Percentiles rank a stretch among this genome's conserved stretches.
These are phyloP conservation scores for Cercospora sp. DNA, from an alignment of 2,329 filamentous ascomycete species.

Conservation along the genomic window DNA sequence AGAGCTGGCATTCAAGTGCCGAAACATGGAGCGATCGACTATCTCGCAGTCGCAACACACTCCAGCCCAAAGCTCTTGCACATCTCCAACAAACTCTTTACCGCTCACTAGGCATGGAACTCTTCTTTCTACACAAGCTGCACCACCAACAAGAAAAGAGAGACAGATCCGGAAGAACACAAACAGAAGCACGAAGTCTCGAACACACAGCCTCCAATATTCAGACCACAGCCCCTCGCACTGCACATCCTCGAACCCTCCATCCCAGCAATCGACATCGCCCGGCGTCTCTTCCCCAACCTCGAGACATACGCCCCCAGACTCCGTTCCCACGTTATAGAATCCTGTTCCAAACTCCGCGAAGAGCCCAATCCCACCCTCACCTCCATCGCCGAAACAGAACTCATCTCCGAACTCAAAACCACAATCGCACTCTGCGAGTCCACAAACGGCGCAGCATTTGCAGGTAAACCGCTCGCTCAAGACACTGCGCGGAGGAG, in stretches of 20 bases:
- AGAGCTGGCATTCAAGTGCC: neutral
- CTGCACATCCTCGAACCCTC: neutral
- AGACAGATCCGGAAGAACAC: neutral
- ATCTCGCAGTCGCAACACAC: neutral
- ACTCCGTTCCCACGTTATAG: slow-evolving; percentile 1
- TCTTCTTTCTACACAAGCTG: neutral
- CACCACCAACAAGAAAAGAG: neutral
- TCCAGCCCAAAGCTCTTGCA: neutral
- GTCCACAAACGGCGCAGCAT: neutral
- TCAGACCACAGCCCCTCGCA: neutral
- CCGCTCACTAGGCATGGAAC: neutral
- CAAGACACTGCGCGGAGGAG: neutral
- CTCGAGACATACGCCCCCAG: neutral
- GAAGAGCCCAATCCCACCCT: neutral
- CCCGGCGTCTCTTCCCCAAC: neutral
- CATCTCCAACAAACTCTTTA: neutral
- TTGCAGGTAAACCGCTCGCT: neutral
- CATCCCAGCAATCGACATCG: neutral
- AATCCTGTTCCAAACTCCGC: neutral
- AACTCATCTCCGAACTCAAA: neutral
- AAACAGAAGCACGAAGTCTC: neutral
- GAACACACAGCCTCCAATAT: neutral
- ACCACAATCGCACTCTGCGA: neutral
- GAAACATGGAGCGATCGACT: neutral
- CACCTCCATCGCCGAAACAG: neutral